Evolutionary conservation across 345 rosid genomes (phyloP), one percentile per base, ranked within the genome.

Genomic region (Hibiscus tridactylites): DNA sequence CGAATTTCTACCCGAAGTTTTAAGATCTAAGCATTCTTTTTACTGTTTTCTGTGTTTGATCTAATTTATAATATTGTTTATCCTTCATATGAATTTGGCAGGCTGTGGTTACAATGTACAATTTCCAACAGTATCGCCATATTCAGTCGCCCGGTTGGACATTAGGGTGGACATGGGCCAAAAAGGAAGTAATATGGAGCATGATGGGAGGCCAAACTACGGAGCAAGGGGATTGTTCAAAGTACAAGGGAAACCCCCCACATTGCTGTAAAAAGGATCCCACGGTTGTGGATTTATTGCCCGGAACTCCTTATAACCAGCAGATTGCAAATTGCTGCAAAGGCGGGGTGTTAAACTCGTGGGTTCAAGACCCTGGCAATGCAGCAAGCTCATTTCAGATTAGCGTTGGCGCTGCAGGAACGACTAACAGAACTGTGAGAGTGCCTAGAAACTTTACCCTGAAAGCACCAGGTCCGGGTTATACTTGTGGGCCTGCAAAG

Each of bases 391-490:
- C 97, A 5, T 94, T 94, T 77, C 97, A 91, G 81, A 63, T 91
- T 61, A 89, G 90, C 31, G 91, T 89, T 17, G 97, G 98, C 4
- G 80, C 82, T 1, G 95, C 98, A 68, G 97, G 98, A 80, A 94
- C 93, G 35, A 85, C 85, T 7, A 90, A 90, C 75, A 92, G 73
- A 78, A 92, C 96, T 0, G 96, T 92, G 31, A 80, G 88, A 24
- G 74, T 89, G 65, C 98, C 98, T 26, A 85, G 73, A 65, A 89
- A 92, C 82, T 90, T 94, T 80, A 94, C 92, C 54, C 85, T 91
- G 60, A 77, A 63, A 74, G 91, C 92, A n/a, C 97, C 97, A 12
- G 98, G 98, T 59, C 98, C 97, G n/a, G 97, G 96, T 9, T 94
- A 94, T 77, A 87, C 97, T 50, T 94, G 98, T 50, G 89, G 91